phyloP scores from a whole-genome alignment of 2,329 filamentous ascomycete species.

The Nemania sp. region DNA sequence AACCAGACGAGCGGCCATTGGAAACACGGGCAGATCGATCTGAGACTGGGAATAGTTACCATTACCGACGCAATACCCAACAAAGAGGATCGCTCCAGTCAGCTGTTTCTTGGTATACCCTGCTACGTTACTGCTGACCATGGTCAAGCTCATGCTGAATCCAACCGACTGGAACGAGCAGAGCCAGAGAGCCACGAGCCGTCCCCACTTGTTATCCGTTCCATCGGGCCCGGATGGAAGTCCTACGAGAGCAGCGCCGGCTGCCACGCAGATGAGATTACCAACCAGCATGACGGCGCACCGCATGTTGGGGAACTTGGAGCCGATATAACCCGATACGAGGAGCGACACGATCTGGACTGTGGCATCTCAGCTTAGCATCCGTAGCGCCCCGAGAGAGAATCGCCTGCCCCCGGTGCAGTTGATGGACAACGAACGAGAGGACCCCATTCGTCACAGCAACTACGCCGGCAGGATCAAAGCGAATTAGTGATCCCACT shows the following conservation, averaged over 20 bases:
- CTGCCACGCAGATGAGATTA: conserved; percentile 59
- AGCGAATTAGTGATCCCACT: background rate
- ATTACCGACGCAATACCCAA: conserved; percentile 40
- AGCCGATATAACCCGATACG: conserved; percentile 56
- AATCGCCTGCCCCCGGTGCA: background rate
- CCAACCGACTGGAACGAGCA: conserved; percentile 42
- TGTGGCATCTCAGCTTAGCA: background rate
- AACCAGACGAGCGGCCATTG: background rate
- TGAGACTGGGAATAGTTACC: conserved; percentile 12
- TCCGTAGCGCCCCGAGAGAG: background rate
- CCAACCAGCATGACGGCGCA: conserved; percentile 60
- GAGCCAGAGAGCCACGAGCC: conserved; percentile 61
- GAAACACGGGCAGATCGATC: background rate
- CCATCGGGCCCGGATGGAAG: conserved; percentile 45
- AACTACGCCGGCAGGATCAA: background rate
- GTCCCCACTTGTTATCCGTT: conserved; percentile 57
- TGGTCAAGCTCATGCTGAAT: conserved; percentile 42
- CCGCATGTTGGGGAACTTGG: conserved; percentile 53
- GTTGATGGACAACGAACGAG: background rate
- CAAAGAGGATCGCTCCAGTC: conserved; percentile 41
- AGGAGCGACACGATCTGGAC: conserved; percentile 59
- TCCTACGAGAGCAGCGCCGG: conserved; percentile 56
- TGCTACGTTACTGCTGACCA: conserved; percentile 43
- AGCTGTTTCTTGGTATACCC: conserved; percentile 44
- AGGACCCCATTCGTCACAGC: no score